phyloP scores from a whole-genome alignment of 1,284 basidiomycete genomes.

The Pseudozyma sp. region DNA sequence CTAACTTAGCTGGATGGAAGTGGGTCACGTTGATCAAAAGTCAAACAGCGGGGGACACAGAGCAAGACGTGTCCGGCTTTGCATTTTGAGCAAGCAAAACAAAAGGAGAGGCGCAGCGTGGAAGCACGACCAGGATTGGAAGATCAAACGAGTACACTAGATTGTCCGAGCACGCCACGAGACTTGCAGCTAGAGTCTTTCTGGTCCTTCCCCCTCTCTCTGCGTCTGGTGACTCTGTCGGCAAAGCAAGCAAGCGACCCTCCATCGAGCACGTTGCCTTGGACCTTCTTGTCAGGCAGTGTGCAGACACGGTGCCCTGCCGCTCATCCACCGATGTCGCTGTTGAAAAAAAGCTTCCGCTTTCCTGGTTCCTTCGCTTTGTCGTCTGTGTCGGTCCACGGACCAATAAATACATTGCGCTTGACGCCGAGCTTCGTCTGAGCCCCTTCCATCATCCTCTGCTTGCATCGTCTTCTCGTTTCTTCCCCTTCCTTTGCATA shows the following conservation, averaged over 20 bases:
- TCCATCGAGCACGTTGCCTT: slow-evolving; percentile 11
- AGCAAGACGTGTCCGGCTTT: slow-evolving; percentile 8
- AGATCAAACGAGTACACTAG: not conserved
- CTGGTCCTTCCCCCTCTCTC: not conserved
- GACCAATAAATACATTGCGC: slow-evolving; percentile 16
- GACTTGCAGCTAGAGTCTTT: slow-evolving; percentile 7
- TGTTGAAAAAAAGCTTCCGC: slow-evolving; percentile 5
- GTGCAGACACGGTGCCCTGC: slow-evolving; percentile 9
- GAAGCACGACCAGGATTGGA: not conserved
- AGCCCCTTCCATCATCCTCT: slow-evolving; percentile 3
- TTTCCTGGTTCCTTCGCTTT: slow-evolving; percentile 5
- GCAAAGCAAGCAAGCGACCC: not conserved
- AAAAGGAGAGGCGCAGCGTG: not conserved
- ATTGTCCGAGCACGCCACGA: slow-evolving; percentile 4
- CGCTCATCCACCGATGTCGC: slow-evolving; percentile 17
- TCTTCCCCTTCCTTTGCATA: slow-evolving; percentile 1
- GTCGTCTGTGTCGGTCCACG: slow-evolving; percentile 4
- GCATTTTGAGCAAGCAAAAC: not conserved
- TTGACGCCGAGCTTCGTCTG: not conserved
- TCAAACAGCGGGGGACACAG: too few relatives aligned
- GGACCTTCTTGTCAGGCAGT: not conserved
- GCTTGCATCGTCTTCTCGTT: not conserved
- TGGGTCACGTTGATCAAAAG: not conserved
- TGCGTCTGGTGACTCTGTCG: slow-evolving; percentile 11
- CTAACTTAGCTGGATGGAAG: not conserved